Evolutionary conservation across 345 rosid species (phyloP).

Genomic region (Excoecaria cochinchinensis): DNA sequence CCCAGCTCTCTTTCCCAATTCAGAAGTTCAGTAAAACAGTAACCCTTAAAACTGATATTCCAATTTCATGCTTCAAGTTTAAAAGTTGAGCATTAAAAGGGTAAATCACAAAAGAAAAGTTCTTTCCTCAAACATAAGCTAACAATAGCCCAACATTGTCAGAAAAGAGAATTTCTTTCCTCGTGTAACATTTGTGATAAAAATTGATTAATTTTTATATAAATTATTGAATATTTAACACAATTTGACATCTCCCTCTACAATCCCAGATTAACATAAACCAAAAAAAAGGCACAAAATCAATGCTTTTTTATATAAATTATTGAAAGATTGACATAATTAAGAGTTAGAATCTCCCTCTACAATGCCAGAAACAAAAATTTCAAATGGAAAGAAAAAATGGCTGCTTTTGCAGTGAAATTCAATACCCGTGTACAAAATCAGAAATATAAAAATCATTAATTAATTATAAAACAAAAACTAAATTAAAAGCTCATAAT

Average conservation of each 20-base stretch:
- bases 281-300: neutral
- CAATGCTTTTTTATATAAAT: neutral
- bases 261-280: neutral
- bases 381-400: neutral
- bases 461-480: slow-evolving; percentile 14
- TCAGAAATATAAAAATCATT: slow-evolving; percentile 11
- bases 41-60: neutral
- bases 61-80: slow-evolving; percentile 1
- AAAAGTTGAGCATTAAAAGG: neutral
- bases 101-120: neutral
- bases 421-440: slow-evolving; percentile 38
- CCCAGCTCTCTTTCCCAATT: neutral
- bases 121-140: neutral
- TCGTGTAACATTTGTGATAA: neutral
- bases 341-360: slow-evolving; percentile 3
- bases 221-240: slow-evolving; percentile 26
- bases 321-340: slow-evolving; percentile 17
- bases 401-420: slow-evolving; percentile 40
- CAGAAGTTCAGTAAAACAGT: neutral
- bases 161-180: neutral
- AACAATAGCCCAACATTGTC: neutral
- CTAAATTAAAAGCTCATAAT: slow-evolving; percentile 35
- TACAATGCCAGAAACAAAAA: neutral
- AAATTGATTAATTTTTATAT: slow-evolving; percentile 3
- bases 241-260: slow-evolving; percentile 10